Percentiles rank a stretch among this genome's conserved stretches.
These are phyloP conservation scores for Pulveroboletus sp. DNA, from an alignment of 768 basidiomycete genomes.

Conservation along the genomic window DNA sequence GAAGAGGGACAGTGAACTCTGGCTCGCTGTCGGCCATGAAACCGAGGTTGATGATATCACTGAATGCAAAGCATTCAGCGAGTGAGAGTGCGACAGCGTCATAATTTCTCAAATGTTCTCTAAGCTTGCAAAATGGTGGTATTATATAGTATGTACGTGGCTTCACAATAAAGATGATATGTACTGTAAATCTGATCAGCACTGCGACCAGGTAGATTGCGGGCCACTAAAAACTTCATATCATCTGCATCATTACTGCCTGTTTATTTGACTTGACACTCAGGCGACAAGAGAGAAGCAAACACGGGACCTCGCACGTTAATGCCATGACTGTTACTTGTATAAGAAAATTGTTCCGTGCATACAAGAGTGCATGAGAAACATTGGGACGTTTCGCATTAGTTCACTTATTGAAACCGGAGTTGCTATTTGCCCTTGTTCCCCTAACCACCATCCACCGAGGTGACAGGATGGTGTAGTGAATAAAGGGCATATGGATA, in stretches of 20 bases:
- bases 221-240: no score
- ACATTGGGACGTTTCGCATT: constrained; percentile 18
- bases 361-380: constrained; percentile 15
- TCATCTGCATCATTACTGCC: no score
- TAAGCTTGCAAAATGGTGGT: no score
- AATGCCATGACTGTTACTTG: no score
- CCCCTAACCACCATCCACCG: constrained; percentile 69
- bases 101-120: not conserved
- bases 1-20: not conserved
- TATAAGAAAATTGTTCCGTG: constrained; percentile 22
- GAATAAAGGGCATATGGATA: constrained; percentile 74
- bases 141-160: no score
- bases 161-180: no score
- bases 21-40: not conserved
- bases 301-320: no score
- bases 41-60: not conserved
- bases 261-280: no score
- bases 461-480: constrained; percentile 57
- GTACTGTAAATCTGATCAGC: no score
- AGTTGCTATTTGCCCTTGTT: constrained; percentile 71
- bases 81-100: not conserved
- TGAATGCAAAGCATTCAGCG: not conserved
- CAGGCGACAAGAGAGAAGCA: no score
- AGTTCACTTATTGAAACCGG: constrained; percentile 10
- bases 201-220: no score